Evolutionary conservation across 2,329 filamentous ascomycete species (phyloP).

Genomic region (Pseudogymnoascus sp.): DNA sequence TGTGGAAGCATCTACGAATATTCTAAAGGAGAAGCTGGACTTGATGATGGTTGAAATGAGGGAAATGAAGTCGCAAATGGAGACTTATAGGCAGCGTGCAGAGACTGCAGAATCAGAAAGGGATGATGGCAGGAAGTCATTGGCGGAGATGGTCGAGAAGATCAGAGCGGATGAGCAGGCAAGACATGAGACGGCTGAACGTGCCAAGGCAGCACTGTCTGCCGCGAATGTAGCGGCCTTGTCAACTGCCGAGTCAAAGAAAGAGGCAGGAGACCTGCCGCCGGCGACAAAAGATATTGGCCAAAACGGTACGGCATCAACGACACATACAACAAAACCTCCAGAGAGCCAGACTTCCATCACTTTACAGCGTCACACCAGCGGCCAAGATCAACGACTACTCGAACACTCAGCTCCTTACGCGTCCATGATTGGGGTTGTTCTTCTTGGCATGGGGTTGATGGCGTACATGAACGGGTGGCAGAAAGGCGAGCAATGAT

Average conservation of each 20-base stretch:
- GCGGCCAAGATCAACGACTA: conserved; percentile 35
- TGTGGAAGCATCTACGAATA: conserved; percentile 32
- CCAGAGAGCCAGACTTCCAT: not conserved
- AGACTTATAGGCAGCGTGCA: conserved; percentile 67
- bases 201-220: conserved; percentile 7
- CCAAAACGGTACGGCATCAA: not conserved
- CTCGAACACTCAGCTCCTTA: conserved; percentile 59
- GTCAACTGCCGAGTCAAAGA: conserved; percentile 11
- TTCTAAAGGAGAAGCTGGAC: conserved; percentile 65
- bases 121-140: conserved; percentile 59
- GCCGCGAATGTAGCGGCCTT: not conserved
- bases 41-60: conserved; percentile 71
- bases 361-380: conserved; percentile 22
- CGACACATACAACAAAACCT: conserved; percentile 9
- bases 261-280: not conserved
- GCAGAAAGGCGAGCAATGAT: conserved; percentile 40
- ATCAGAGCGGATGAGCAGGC: conserved; percentile 63
- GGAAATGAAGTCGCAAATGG: conserved; percentile 71
- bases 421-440: conserved; percentile 73
- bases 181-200: conserved; percentile 13
- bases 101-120: conserved; percentile 74
- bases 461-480: conserved; percentile 85
- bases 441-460: conserved; percentile 70
- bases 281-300: not conserved
- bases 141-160: conserved; percentile 81